Conservation (phyloP, 495 filamentous ascomycete species). For the Amphirosellinia nigrospora region DNA sequence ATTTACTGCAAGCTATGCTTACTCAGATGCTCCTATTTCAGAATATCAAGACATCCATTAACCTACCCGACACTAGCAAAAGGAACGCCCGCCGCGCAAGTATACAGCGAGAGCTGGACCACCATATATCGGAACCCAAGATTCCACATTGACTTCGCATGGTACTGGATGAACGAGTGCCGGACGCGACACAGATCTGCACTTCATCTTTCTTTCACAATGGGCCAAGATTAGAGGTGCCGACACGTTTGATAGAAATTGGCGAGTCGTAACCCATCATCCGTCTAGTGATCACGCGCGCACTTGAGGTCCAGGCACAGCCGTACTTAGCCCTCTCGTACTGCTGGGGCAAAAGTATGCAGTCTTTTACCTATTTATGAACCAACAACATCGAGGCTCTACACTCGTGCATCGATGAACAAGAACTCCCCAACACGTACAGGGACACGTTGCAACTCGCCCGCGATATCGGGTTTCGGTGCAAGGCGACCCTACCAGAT, state of each 20-base stretch:
- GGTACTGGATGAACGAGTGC: not conserved
- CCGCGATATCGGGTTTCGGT: constrained; percentile 31
- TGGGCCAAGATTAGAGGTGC: not conserved
- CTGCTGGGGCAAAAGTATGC: constrained; percentile 27
- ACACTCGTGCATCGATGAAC: not conserved
- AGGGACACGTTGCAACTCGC: constrained; percentile 35
- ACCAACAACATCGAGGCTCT: not conserved
- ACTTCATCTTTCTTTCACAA: not conserved
- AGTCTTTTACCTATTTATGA: constrained; percentile 16
- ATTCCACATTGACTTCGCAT: not conserved
- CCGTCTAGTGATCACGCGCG: not conserved
- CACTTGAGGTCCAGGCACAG: not conserved
- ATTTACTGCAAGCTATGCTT: not conserved
- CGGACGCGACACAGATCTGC: not conserved
- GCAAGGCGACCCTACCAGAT: constrained; percentile 31
- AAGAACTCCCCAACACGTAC: constrained; percentile 32
- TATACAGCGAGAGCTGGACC: not conserved
- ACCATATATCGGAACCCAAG: constrained; percentile 1
- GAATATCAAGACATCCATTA: not conserved
- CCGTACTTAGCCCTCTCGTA: constrained; percentile 34
- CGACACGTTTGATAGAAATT: constrained; percentile 1
- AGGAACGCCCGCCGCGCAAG: not conserved
- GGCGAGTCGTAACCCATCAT: not conserved
- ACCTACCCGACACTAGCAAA: not conserved
- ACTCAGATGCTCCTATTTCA: not conserved